Percentiles rank a stretch among this genome's conserved stretches.
These are phyloP conservation scores for Fusarium camptoceras DNA, from an alignment of 2,329 filamentous ascomycete genomes.

Conservation along the genomic window DNA sequence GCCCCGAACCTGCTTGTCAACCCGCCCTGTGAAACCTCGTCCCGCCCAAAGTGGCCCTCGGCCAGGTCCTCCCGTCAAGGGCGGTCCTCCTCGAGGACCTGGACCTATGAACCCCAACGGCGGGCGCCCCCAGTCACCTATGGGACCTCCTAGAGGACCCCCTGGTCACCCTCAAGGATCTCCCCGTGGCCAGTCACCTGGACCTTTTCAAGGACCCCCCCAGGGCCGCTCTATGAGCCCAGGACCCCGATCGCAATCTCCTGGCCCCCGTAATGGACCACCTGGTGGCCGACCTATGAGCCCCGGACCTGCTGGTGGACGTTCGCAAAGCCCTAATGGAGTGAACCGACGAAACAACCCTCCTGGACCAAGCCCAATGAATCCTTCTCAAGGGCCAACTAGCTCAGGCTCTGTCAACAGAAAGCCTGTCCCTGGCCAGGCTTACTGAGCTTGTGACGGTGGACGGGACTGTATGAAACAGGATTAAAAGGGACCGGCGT, in stretches of 20 bases:
- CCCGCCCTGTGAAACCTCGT: constrained; percentile 89
- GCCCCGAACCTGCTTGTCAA: constrained; percentile 92
- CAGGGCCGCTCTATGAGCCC: constrained; percentile 51
- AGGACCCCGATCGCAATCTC: constrained; percentile 46
- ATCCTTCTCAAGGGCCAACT: constrained; percentile 54
- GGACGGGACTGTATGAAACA: constrained; percentile 36
- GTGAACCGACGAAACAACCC: constrained; percentile 57
- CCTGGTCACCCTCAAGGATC: constrained; percentile 48
- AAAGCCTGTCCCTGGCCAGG: constrained; percentile 69
- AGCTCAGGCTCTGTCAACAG: constrained; percentile 60
- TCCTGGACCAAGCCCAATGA: constrained; percentile 61
- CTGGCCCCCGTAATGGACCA: constrained; percentile 37
- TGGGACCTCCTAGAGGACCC: constrained; percentile 54
- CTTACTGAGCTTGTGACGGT: constrained; percentile 49
- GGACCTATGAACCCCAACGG: constrained; percentile 48
- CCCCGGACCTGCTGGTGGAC: constrained; percentile 49
- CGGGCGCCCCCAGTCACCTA: constrained; percentile 47
- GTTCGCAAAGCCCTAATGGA: constrained; percentile 55
- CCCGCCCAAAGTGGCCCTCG: constrained; percentile 63
- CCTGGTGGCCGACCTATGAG: constrained; percentile 55
- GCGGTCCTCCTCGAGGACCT: constrained; percentile 40
- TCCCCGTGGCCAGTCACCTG: constrained; percentile 46
- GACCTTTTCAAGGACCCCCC: constrained; percentile 48
- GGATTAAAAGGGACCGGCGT: constrained; percentile 48
- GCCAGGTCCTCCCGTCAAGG: constrained; percentile 64